phyloP scores from a whole-genome alignment of 768 basidiomycete genomes.

The Calocera cornea region DNA sequence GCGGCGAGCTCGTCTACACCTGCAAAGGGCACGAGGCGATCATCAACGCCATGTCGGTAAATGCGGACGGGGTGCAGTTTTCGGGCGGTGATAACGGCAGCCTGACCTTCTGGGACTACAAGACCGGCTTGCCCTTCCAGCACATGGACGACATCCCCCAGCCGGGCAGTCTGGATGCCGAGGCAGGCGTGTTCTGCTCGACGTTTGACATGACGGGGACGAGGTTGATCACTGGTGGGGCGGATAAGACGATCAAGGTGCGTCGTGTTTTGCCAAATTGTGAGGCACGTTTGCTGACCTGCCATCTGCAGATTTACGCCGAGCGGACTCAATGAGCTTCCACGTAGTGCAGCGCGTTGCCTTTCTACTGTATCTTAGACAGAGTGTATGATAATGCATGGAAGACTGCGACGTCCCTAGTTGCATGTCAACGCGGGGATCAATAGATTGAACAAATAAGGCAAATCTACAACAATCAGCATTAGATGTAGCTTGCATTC shows the following conservation, averaged over 20 bases:
- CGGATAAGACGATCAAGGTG: conserved; percentile 98
- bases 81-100: conserved; percentile 95
- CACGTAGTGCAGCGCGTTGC: background rate
- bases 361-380: background rate
- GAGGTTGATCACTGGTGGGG: conserved; percentile 85
- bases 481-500: no score
- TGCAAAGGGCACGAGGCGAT: conserved; percentile 94
- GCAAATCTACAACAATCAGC: no score
- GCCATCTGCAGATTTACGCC: conserved; percentile 7
- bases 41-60: conserved; percentile 89
- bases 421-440: background rate
- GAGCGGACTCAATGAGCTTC: conserved; percentile 8
- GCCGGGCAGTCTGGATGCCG: conserved; percentile 94
- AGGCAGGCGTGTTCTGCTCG: conserved; percentile 92
- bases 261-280: conserved; percentile 15
- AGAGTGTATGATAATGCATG: background rate
- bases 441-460: background rate
- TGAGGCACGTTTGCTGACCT: background rate
- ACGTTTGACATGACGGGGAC: conserved; percentile 95
- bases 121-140: conserved; percentile 90
- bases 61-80: conserved; percentile 92
- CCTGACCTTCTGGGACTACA: conserved; percentile 86
- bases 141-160: conserved; percentile 87
- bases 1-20: conserved; percentile 91
- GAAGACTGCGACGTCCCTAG: background rate